These are phyloP conservation scores for Cytospora leucostoma DNA, from an alignment of 2,329 filamentous ascomycete species.

Conservation along the genomic window DNA sequence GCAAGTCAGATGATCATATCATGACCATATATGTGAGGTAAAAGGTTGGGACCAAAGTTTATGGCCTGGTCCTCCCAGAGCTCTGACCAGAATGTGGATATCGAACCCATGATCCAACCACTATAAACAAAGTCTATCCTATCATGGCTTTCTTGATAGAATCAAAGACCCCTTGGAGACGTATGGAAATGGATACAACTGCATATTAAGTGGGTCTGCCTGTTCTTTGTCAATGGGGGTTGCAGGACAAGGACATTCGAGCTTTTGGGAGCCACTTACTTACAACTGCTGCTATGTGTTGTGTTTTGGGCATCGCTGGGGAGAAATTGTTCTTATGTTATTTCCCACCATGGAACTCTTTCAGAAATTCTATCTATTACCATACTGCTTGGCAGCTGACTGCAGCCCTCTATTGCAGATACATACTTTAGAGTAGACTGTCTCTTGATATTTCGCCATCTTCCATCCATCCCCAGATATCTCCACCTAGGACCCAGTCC, in stretches of 20 bases:
- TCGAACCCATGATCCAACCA: background rate
- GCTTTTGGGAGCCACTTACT: background rate
- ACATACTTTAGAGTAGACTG: background rate
- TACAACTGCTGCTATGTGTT: background rate
- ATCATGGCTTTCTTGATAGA: background rate
- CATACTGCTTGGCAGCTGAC: background rate
- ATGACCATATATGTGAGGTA: background rate
- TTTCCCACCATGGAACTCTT: background rate
- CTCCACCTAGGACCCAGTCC: background rate
- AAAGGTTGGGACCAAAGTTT: background rate
- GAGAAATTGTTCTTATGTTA: background rate
- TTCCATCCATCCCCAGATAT: background rate
- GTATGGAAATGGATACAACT: slow-evolving; percentile 1
- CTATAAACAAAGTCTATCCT: background rate
- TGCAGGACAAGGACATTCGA: background rate
- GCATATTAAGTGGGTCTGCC: slow-evolving; percentile 1
- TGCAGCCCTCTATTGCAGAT: background rate
- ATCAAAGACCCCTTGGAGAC: background rate
- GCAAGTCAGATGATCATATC: background rate
- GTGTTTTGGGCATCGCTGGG: background rate
- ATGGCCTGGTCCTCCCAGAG: background rate
- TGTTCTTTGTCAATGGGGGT: slow-evolving; percentile 1
- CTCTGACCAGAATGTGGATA: background rate
- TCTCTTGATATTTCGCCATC: background rate
- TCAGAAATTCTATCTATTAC: background rate